Conservation (phyloP, 768 basidiomycete genomes). For the Russula sp. region DNA sequence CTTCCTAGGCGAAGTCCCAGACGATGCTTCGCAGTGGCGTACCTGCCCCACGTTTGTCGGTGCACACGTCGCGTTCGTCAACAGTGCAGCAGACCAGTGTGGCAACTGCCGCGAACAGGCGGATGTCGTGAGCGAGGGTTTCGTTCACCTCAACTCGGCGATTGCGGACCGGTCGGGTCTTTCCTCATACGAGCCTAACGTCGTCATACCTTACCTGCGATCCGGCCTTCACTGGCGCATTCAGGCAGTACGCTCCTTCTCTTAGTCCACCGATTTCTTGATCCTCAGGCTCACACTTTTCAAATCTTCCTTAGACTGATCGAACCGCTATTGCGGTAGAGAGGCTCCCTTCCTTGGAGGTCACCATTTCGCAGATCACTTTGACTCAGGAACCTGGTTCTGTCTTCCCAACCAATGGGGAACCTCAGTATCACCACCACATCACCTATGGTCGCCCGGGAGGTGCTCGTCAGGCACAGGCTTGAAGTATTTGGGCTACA, state of each 20-base stretch:
- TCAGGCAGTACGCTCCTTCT: slow-evolving; percentile 31
- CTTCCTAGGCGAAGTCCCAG: slow-evolving; percentile 42
- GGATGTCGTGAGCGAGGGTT: slow-evolving; percentile 35
- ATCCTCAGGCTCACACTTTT: not conserved
- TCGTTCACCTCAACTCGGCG: slow-evolving; percentile 39
- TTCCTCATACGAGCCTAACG: slow-evolving; percentile 33
- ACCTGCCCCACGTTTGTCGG: slow-evolving; percentile 36
- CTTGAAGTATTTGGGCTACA: not conserved
- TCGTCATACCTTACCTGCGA: slow-evolving; percentile 38
- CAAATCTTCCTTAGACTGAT: not conserved
- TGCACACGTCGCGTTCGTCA: slow-evolving; percentile 41
- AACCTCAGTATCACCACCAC: slow-evolving; percentile 6
- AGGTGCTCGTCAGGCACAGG: slow-evolving; percentile 2
- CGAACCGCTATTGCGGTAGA: not conserved
- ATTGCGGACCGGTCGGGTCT: slow-evolving; percentile 29
- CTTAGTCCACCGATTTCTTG: not conserved
- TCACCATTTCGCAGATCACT: slow-evolving; percentile 3
- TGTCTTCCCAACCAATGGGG: slow-evolving; percentile 11
- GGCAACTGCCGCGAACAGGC: slow-evolving; percentile 36
- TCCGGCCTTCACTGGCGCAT: slow-evolving; percentile 39
- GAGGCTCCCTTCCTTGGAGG: slow-evolving; percentile 17
- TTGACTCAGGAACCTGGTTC: slow-evolving; percentile 2
- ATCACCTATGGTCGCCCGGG: slow-evolving; percentile 16
- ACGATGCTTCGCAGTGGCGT: slow-evolving; percentile 36
- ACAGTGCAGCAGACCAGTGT: slow-evolving; percentile 32